Evolutionary conservation across 345 rosid genomes (phyloP), one percentile per base, ranked within the genome.

Genomic region (Nephelium lappaceum): DNA sequence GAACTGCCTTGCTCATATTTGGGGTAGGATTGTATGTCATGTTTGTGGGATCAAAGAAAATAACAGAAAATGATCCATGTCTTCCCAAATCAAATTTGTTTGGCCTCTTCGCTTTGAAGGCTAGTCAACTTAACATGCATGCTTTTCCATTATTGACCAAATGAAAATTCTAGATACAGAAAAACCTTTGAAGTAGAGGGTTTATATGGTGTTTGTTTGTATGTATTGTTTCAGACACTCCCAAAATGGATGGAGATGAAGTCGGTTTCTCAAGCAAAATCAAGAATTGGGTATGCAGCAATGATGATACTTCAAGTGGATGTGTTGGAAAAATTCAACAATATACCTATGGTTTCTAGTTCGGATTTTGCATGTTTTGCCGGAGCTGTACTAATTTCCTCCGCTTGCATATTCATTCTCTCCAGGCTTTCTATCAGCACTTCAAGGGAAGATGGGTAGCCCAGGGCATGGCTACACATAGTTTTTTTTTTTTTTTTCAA

Each of bases 271-370:
- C 84, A 86, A 79, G 91, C 93, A 11, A 91, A 91, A 78, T 86
- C 92, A 15, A 91, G 82, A 85, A 88, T 91, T 4, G 98, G 93
- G 60, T 91, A 89, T 25, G 92, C 95, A 2, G 79, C 92, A 69
- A 71, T 88, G 85, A 89, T 91, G 91, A 85, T 89, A 71, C 91
- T 94, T 74, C 97, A 92, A 72, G 97, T 86, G 66, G 97, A 92
- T 66, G 75, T 92, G 83, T 42, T 91, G 71, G 94, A 89, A 74
- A 92, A 89, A 79, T 92, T 94, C 87, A 83, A 77, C 78, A 84
- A 77, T 31, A 55, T 87, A 61, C 93, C 93, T 16, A 25, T 90
- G 43, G 76, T 78, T 14, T 88, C 85, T 11, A 78, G 89, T 76
- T 66, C 88, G 77, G 97, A 94, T 82, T 86, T 94, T 2, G 94